Conservation (phyloP, 2,329 filamentous ascomycete genomes). For the Zymoseptoria brevis region DNA sequence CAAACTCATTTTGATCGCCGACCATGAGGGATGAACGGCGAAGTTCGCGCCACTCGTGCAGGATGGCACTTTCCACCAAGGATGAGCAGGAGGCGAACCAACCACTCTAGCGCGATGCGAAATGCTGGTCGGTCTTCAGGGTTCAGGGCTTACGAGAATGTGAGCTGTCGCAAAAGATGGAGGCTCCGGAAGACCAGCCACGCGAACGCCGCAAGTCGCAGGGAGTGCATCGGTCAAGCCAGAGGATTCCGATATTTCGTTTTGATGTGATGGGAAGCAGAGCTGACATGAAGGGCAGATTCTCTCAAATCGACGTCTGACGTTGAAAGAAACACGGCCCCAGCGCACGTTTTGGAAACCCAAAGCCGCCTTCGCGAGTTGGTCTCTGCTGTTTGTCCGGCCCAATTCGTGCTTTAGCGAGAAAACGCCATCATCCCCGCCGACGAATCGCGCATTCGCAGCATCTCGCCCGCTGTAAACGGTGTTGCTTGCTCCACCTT, state of each 20-base stretch:
- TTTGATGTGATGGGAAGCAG: neutral
- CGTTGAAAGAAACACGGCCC: slow-evolving; percentile 16
- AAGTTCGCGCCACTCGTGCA: neutral
- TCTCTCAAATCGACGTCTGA: slow-evolving; percentile 3
- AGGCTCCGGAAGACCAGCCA: neutral
- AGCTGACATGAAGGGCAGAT: slow-evolving; percentile 10
- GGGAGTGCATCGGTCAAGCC: neutral
- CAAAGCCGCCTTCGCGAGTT: slow-evolving; percentile 17
- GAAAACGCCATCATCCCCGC: slow-evolving; percentile 8
- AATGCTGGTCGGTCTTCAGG: neutral
- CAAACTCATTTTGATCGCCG: neutral
- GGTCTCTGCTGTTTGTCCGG: slow-evolving; percentile 10
- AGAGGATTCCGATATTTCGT: neutral
- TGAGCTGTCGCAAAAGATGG: slow-evolving; percentile 2
- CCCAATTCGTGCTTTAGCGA: slow-evolving; percentile 19
- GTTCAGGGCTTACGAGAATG: slow-evolving; percentile 1
- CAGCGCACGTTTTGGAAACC: slow-evolving; percentile 14
- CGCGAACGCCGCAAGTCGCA: neutral
- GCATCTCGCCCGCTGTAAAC: neutral
- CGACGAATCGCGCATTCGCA: slow-evolving; percentile 8
- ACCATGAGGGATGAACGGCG: neutral
- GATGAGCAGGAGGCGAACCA: neutral
- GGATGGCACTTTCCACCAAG: neutral
- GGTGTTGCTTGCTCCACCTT: neutral
- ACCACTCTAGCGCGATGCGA: neutral